These are phyloP conservation scores for Prunus persica DNA, from an alignment of 306 rosid genomes.

Conservation along the genomic window Prunus_persica_NCBIv2 NC_034010.1:5477001-5477500, in stretches of 20 bases:
- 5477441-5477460: slow-evolving; percentile 4
- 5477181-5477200: neutral
- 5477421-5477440: slow-evolving; percentile 1
- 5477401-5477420: slow-evolving; percentile 3
- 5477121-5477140: neutral
- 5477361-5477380: slow-evolving; percentile 14
- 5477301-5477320: neutral
- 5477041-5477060: neutral
- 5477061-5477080: too few relatives aligned
- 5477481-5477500: slow-evolving; percentile 12
- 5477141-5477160: slow-evolving; percentile 3
- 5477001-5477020: too few relatives aligned
- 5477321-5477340: neutral
- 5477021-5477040: too few relatives aligned
- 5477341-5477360: slow-evolving; percentile 10
- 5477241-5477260: neutral
- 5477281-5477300: slow-evolving; percentile 10
- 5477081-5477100: neutral
- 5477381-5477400: slow-evolving; percentile 11
- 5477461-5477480: neutral
- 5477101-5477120: neutral
- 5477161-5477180: neutral
- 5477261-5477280: slow-evolving; percentile 5
- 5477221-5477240: neutral
- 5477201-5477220: slow-evolving; percentile 6